phyloP scores from a whole-genome alignment of 148 eudicot species.

The Rhododendron griersonianum region DNA sequence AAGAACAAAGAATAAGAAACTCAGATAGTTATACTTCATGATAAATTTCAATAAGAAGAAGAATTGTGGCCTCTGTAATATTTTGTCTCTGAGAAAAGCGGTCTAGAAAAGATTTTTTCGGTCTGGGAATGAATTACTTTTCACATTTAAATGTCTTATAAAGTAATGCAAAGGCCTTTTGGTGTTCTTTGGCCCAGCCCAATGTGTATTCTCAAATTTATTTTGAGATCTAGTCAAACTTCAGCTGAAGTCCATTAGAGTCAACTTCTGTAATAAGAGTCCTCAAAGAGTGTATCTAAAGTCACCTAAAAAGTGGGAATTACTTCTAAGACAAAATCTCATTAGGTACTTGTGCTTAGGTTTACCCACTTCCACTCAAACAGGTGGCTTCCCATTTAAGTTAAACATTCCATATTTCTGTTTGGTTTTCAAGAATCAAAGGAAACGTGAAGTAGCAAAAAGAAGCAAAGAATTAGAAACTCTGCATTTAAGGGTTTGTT shows the following conservation, averaged over 20 bases:
- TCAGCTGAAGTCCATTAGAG: not conserved
- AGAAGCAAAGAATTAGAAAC: not conserved
- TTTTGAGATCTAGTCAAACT: not conserved
- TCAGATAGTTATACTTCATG: not conserved
- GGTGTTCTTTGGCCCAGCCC: not conserved
- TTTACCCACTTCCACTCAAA: slow-evolving; percentile 4
- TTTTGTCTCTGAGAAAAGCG: not conserved
- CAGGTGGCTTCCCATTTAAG: not conserved
- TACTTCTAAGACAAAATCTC: slow-evolving; percentile 13
- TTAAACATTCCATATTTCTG: not conserved
- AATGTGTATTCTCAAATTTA: not conserved
- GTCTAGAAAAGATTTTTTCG: not conserved
- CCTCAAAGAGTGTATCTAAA: slow-evolving; percentile 10
- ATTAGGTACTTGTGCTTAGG: not conserved
- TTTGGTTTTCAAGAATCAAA: not conserved
- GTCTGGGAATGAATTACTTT: not conserved
- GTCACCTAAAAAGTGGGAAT: not conserved
- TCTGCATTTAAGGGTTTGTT: not conserved
- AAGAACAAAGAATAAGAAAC: not conserved
- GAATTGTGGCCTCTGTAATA: not conserved
- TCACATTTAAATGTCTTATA: not conserved
- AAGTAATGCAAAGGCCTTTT: not conserved
- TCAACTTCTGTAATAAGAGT: not conserved
- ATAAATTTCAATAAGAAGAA: not conserved
- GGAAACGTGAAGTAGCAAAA: not conserved